Base-by-base conservation (phyloP, 2,329 filamentous ascomycete species). In the Penicillium glabrum region DNA sequence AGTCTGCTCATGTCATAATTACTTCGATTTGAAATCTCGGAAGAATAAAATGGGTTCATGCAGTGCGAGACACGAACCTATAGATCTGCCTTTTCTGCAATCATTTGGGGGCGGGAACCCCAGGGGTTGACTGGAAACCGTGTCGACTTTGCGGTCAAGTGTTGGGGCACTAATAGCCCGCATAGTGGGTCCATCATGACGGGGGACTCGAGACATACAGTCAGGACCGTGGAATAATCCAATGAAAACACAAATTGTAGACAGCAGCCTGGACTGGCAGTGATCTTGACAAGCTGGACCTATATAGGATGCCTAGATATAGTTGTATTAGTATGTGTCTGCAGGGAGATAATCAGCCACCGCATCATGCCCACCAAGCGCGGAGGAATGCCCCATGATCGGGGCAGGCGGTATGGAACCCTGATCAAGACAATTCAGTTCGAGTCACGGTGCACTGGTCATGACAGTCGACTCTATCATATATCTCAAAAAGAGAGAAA, bases 121-220 rank as follows among this genome's bases (percentile, higher is more conserved):
- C 43, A 37, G 29, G 56, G 33, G 47, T 44, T 23, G 19, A 43
- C 23, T 48, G 51, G 27, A 23, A 39, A 29, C 41, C 51, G 39
- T 56, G 46, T 60, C 55, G 46, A 62, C 54, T 51, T 65, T 66
- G 61, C 64, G 64, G 64, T 66, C 64, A 66, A 64, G 59, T 53
- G 53, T 64, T 65, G 59, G 57, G 64, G 60, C 35, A 44, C 37
- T 48, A 51, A 29, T 51, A 51, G 35, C 43, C 23, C 23, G 14
- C 7, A 41, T 51, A 57, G 64, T 66, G 64, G 64, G 64, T 62
- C 64, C 57, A 46, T 59, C 23, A 48, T 50, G 51, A 46, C 14
- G 21, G 27, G 27, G 23, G 33, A 50, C 16, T 41, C 24, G 24
- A 31, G 24, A 19, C 3, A 19, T 19, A 19, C n/a, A 8, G 21